Percentiles rank a stretch among this genome's conserved stretches.
Evolutionary conservation across 2,329 filamentous ascomycete genomes (phyloP).

Genomic region (Penicillium sp.): DNA sequence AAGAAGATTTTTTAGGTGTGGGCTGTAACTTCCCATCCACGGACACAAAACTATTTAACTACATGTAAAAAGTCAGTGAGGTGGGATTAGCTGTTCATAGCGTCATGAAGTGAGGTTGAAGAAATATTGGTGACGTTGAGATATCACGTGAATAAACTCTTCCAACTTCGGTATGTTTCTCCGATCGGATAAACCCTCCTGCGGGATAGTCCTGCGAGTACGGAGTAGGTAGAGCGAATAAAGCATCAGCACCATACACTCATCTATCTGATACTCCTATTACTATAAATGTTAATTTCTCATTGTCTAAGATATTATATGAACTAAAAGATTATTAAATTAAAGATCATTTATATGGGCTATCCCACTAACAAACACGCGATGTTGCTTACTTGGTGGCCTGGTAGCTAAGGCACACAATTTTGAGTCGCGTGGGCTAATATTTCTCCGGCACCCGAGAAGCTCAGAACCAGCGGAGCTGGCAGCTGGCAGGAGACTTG

Average conservation of each 20-base stretch:
- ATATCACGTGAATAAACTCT: not conserved
- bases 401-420: not conserved
- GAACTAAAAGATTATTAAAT: not conserved
- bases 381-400: not conserved
- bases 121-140: not conserved
- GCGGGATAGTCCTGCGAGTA: not conserved
- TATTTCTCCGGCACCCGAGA: conserved; percentile 5
- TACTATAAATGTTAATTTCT: too few relatives aligned
- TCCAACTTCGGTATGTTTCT: not conserved
- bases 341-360: not conserved
- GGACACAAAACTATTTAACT: not conserved
- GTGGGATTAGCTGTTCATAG: not conserved
- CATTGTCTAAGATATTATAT: accelerated
- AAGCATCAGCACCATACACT: not conserved
- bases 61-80: not conserved
- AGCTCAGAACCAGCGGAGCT: conserved; percentile 10
- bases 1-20: not conserved
- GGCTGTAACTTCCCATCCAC: not conserved
- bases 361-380: not conserved
- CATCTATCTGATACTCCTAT: not conserved
- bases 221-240: not conserved
- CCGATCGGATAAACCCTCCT: not conserved
- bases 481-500: conserved; percentile 1
- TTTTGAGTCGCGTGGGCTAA: not conserved
- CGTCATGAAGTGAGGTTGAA: conserved; percentile 8